Percentiles rank a stretch among this genome's conserved stretches.
These are phyloP conservation scores for Thielaviopsis ethacetica DNA, from an alignment of 2,329 filamentous ascomycete species.

Conservation along the genomic window DNA sequence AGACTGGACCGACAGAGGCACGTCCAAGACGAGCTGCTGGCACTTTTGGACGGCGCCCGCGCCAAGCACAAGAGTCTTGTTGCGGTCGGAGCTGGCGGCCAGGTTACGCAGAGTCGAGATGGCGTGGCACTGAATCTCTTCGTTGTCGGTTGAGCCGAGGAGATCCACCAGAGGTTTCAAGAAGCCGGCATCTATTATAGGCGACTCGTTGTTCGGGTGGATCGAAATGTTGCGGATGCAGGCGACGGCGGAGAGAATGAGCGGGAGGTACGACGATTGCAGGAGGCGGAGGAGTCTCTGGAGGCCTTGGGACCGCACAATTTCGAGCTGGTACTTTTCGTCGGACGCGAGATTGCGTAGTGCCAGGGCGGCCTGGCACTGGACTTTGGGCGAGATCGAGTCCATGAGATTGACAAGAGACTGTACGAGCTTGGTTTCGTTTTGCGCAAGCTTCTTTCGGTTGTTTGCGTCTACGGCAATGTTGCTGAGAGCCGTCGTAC, in stretches of 20 bases:
- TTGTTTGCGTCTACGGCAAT: slow-evolving; percentile 91
- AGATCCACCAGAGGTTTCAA: slow-evolving; percentile 85
- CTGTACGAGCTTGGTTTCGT: slow-evolving; percentile 80
- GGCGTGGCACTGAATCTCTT: slow-evolving; percentile 97
- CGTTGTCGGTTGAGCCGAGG: slow-evolving; percentile 87
- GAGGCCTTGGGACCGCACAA: slow-evolving; percentile 77
- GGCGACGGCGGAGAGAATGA: slow-evolving; percentile 91
- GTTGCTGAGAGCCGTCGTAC: slow-evolving; percentile 94
- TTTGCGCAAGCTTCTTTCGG: slow-evolving; percentile 76
- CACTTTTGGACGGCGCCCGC: slow-evolving; percentile 96
- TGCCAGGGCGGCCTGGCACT: slow-evolving; percentile 90
- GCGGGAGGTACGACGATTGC: slow-evolving; percentile 85
- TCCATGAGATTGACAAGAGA: slow-evolving; percentile 94
- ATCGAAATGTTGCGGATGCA: slow-evolving; percentile 99
- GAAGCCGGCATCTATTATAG: slow-evolving; percentile 96
- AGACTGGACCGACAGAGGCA: slow-evolving; percentile 86
- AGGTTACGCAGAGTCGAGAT: slow-evolving; percentile 93
- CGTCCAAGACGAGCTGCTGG: slow-evolving; percentile 87
- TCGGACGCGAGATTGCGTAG: slow-evolving; percentile 92
- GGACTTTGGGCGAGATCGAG: slow-evolving; percentile 90
- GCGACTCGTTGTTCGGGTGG: slow-evolving; percentile 91
- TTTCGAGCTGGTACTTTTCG: slow-evolving; percentile 96
- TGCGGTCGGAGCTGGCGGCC: slow-evolving; percentile 89
- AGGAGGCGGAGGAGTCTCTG: slow-evolving; percentile 73
- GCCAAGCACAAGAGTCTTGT: slow-evolving; percentile 94